Evolutionary conservation across 805 yeast genomes (phyloP).

Genomic region (Candida boleticola): DNA sequence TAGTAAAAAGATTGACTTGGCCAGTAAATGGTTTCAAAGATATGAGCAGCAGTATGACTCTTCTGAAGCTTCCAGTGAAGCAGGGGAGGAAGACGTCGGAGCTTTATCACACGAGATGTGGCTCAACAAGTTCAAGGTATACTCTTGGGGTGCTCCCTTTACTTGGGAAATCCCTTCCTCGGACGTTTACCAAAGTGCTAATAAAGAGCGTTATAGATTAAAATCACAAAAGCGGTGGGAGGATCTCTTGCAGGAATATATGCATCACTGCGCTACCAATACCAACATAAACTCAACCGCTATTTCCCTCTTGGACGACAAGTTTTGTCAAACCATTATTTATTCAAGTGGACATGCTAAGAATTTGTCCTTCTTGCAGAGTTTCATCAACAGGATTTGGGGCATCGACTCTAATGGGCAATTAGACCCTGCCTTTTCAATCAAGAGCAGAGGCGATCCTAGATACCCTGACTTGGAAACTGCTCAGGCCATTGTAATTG

Average conservation of each 20-base stretch:
- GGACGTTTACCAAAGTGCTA: slow-evolving; percentile 7
- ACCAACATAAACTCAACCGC: background rate
- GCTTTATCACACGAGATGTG: slow-evolving; percentile 21
- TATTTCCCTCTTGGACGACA: slow-evolving; percentile 14
- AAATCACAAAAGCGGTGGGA: background rate
- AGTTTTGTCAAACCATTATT: slow-evolving; percentile 27
- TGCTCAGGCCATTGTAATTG: slow-evolving; percentile 28
- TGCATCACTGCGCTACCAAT: background rate
- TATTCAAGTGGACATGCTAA: slow-evolving; percentile 30
- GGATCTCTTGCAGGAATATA: slow-evolving; percentile 2
- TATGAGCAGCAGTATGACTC: slow-evolving; percentile 25
- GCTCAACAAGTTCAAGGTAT: slow-evolving; percentile 31
- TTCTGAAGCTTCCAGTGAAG: background rate
- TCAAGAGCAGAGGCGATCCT: slow-evolving; percentile 9
- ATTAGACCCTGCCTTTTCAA: slow-evolving; percentile 11
- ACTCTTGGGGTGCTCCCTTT: slow-evolving; percentile 30
- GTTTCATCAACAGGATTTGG: slow-evolving; percentile 27
- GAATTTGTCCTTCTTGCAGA: slow-evolving; percentile 14
- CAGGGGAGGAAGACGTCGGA: slow-evolving; percentile 17
- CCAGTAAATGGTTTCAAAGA: slow-evolving; percentile 36
- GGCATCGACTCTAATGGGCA: slow-evolving; percentile 29
- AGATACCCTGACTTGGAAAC: slow-evolving; percentile 23
- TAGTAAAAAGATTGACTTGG: slow-evolving; percentile 39
- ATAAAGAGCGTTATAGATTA: background rate
- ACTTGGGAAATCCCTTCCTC: slow-evolving; percentile 28